A percentile compares a stretch with the other conserved stretches of the same genome.
Conservation (phyloP, 495 filamentous ascomycete genomes). For the Neurospora sp. region DNA sequence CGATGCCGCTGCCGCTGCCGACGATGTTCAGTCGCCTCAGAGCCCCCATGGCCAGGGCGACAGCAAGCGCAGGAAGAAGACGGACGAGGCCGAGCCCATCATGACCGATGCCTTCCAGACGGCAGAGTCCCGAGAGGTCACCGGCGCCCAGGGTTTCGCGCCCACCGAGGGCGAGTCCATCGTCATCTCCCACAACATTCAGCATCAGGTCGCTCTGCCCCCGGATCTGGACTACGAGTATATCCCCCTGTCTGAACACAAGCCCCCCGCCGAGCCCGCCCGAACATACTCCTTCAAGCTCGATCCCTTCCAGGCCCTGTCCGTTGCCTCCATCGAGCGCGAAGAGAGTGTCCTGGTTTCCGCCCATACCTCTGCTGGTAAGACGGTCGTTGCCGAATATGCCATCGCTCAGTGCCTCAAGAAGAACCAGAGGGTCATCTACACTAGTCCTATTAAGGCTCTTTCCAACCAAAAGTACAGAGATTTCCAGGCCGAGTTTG, state of each 20-base stretch:
- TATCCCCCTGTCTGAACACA: constrained; percentile 83
- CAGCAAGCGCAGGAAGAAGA: constrained; percentile 65
- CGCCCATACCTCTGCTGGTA: constrained; percentile 94
- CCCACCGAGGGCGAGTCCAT: constrained; percentile 48
- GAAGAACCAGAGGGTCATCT: constrained; percentile 95
- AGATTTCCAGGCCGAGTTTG: constrained; percentile 91
- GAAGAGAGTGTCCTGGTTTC: constrained; percentile 95
- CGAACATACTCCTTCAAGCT: constrained; percentile 77
- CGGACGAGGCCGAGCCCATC: constrained; percentile 66
- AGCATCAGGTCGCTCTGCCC: constrained; percentile 92
- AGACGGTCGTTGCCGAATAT: constrained; percentile 96
- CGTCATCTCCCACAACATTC: constrained; percentile 88
- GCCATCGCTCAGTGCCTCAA: constrained; percentile 96
- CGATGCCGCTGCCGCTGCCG: constrained; percentile 6
- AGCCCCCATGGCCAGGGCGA: constrained; percentile 21
- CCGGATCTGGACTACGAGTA: constrained; percentile 78
- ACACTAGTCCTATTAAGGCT: constrained; percentile 98
- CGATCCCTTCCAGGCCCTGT: constrained; percentile 92
- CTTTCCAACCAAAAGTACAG: constrained; percentile 97
- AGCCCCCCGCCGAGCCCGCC: constrained; percentile 73
- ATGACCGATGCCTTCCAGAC: constrained; percentile 93
- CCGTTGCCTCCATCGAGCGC: constrained; percentile 86
- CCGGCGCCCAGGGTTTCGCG: constrained; percentile 72
- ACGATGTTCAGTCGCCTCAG: constrained; percentile 4
- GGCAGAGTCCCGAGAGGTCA: constrained; percentile 84